Conservation (phyloP, 352 stramenopile species). For the Blastocystis sp. region DNA sequence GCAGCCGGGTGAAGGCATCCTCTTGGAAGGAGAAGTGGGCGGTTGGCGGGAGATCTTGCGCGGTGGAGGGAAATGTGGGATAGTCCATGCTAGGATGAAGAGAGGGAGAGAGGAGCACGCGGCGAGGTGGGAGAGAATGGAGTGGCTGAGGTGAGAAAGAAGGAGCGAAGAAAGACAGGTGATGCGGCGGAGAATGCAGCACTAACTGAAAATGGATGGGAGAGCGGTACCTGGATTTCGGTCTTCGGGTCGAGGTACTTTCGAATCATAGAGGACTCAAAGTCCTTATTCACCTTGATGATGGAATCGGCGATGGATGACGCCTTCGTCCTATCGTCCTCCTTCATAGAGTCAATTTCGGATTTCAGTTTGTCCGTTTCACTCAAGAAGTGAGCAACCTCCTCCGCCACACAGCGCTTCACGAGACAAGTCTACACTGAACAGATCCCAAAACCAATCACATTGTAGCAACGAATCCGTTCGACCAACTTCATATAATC, state of each 20-base stretch:
- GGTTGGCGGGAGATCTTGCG: background rate
- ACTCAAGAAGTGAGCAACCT: slow-evolving; percentile 6
- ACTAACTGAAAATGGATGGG: slow-evolving; percentile 1
- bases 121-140: background rate
- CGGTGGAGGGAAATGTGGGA: background rate
- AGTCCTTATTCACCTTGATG: background rate
- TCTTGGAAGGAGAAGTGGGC: slow-evolving; percentile 1
- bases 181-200: slow-evolving; percentile 23
- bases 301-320: background rate
- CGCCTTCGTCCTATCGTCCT: background rate
- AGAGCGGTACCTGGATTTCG: slow-evolving; percentile 36
- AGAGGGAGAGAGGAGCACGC: background rate
- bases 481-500: background rate
- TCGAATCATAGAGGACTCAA: background rate
- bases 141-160: background rate
- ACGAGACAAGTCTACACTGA: slow-evolving; percentile 18
- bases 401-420: background rate
- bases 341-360: background rate
- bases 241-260: slow-evolving; percentile 43
- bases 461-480: background rate
- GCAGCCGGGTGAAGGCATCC: background rate
- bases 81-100: background rate
- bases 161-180: slow-evolving; percentile 2
- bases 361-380: background rate
- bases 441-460: background rate